A percentile compares a stretch with the other conserved stretches of the same genome.
phyloP scores from a whole-genome alignment of 768 basidiomycete species.

The Hygrophoropsis aurantiaca region DNA sequence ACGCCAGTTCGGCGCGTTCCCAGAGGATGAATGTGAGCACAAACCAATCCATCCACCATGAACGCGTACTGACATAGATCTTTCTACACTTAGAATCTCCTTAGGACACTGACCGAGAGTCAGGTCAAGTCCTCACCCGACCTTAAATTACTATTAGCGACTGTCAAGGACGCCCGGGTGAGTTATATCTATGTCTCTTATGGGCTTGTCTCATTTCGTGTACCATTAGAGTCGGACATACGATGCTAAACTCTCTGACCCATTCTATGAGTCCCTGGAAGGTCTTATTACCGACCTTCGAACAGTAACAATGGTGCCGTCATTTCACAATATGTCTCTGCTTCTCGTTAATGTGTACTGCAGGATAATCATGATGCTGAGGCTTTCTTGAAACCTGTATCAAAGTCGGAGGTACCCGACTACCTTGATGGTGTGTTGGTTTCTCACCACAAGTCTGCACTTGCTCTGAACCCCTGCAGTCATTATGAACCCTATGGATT shows the following conservation, averaged over 20 bases:
- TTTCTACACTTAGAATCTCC: constrained; percentile 64
- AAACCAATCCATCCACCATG: constrained; percentile 19
- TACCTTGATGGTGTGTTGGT: constrained; percentile 80
- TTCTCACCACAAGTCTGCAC: constrained; percentile 3
- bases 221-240: constrained; percentile 44
- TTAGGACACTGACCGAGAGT: constrained; percentile 81
- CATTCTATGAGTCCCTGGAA: constrained; percentile 94
- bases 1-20: constrained; percentile 17
- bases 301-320: constrained; percentile 61
- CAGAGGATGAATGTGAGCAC: constrained; percentile 39
- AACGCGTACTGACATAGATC: constrained; percentile 10
- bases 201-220: background rate
- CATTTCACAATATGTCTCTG: constrained; percentile 20
- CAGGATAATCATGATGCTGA: constrained; percentile 89
- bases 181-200: constrained; percentile 32
- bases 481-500: constrained; percentile 94
- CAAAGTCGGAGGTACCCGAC: constrained; percentile 86
- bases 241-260: constrained; percentile 76
- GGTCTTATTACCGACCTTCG: constrained; percentile 84
- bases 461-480: constrained; percentile 47
- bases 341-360: constrained; percentile 25
- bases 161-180: constrained; percentile 88
- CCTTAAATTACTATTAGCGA: constrained; percentile 77
- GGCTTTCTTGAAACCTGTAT: constrained; percentile 91
- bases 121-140: constrained; percentile 66